A percentile compares a stretch with the other conserved stretches of the same genome.
These are phyloP conservation scores for Leccinellum luteum DNA, from an alignment of 768 basidiomycete genomes.

Conservation along the genomic window DNA sequence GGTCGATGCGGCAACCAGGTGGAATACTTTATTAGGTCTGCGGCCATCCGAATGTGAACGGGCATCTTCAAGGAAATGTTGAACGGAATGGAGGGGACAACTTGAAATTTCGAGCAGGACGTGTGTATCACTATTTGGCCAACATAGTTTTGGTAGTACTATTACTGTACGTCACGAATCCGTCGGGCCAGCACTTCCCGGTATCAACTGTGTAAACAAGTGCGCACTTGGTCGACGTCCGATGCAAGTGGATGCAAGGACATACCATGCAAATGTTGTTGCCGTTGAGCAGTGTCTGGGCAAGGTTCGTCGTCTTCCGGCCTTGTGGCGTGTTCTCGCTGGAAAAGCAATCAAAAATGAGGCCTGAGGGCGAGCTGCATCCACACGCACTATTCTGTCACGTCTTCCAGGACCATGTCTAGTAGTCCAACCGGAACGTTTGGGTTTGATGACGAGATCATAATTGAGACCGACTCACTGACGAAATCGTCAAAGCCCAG, in stretches of 20 bases:
- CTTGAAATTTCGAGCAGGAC: slow-evolving; percentile 1
- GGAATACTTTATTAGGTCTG: too few species aligned
- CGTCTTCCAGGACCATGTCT: slow-evolving; percentile 97
- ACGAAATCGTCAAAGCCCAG: slow-evolving; percentile 99
- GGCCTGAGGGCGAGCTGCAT: background rate
- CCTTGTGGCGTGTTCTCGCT: slow-evolving; percentile 89
- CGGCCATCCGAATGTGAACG: too few species aligned
- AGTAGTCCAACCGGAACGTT: background rate
- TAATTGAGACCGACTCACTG: slow-evolving; percentile 68
- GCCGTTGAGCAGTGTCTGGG: slow-evolving; percentile 88
- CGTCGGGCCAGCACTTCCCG: slow-evolving; percentile 63
- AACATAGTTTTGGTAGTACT: background rate
- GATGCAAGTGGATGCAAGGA: slow-evolving; percentile 1
- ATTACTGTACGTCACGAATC: slow-evolving; percentile 33
- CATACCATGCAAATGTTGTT: slow-evolving; percentile 96
- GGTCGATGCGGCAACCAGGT: too few species aligned
- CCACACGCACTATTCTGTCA: slow-evolving; percentile 84
- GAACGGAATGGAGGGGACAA: background rate
- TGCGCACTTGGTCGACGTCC: slow-evolving; percentile 1
- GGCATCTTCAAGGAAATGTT: slow-evolving; percentile 40
- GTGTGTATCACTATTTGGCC: slow-evolving; percentile 31
- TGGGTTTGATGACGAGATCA: background rate
- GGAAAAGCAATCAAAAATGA: background rate
- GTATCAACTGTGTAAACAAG: slow-evolving; percentile 50
- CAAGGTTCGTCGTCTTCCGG: slow-evolving; percentile 74